These are phyloP conservation scores for Stereum hirsutum DNA, from an alignment of 1,284 basidiomycete species.

Conservation along the genomic window DNA sequence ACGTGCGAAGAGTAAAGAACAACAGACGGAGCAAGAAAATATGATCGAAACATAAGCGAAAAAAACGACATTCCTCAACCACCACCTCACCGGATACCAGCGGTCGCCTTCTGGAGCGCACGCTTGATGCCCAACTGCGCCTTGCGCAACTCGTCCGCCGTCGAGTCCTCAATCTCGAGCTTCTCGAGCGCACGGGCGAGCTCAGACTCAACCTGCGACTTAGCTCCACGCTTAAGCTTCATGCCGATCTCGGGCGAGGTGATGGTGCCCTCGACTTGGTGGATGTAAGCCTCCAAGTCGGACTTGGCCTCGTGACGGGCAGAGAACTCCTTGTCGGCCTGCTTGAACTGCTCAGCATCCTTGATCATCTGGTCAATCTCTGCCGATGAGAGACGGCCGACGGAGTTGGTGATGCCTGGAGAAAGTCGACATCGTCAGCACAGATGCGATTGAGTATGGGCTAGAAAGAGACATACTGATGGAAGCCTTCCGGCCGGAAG, in stretches of 20 bases:
- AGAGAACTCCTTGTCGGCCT: constrained; percentile 94
- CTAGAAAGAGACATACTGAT: constrained; percentile 59
- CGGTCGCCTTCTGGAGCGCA: constrained; percentile 92
- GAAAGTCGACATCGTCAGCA: constrained; percentile 2
- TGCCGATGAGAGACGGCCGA: constrained; percentile 87
- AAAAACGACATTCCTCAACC: not conserved
- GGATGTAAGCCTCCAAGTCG: constrained; percentile 92
- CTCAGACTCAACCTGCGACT: constrained; percentile 88
- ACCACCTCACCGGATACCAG: constrained; percentile 61
- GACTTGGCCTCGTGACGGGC: constrained; percentile 94
- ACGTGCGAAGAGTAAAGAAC: not conserved
- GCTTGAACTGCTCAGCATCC: constrained; percentile 94
- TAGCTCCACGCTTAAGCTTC: constrained; percentile 96
- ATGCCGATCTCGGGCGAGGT: constrained; percentile 90
- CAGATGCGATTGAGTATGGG: not conserved
- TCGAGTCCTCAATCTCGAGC: constrained; percentile 90
- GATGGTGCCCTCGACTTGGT: constrained; percentile 90
- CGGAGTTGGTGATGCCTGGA: constrained; percentile 88
- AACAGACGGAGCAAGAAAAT: constrained; percentile 5
- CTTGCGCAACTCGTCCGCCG: constrained; percentile 89
- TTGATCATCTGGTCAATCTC: constrained; percentile 99
- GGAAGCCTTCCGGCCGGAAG: constrained; percentile 92
- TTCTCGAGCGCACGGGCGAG: constrained; percentile 95
- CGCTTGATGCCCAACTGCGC: constrained; percentile 90
- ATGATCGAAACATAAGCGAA: constrained; percentile 5